Evolutionary conservation across 352 stramenopile species (phyloP), one percentile per base, ranked within the genome.

Genomic region (Globisporangium middletonii): DNA sequence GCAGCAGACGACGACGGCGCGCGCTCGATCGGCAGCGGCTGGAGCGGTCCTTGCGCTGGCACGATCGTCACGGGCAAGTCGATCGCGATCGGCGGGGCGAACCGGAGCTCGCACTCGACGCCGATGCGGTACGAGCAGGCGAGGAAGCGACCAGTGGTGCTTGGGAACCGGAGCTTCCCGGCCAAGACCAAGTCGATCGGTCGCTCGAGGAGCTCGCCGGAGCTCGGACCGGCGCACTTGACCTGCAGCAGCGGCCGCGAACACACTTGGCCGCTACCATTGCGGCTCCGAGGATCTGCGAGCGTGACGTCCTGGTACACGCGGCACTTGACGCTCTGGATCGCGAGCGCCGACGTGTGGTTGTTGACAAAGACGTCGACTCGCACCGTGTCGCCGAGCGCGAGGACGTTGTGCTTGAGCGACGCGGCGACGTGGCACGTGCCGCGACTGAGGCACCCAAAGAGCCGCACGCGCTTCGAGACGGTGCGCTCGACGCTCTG

Each of bases 351-450:
- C 13, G 68, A 75, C 11, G 81, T 88, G 60, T 88, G 75, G 62
- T 89, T 91, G 57, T 87, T 86, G 11, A 91, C 73, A 33, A 88
- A 87, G 56, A 78, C 83, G 50, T 88, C 71, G 41, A 91, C 69
- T 4, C 79, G 70, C 12, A 76, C 77, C 23, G 63, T 82, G 33
- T 91, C 81, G 18, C 73, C 73, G 1, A 86, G 64, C 2, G 54
- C 69, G 41, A 86, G 85, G 26, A 81, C 66, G 58, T 88, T 82
- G 46, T 78, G 79, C 57, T 73, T 64, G 65, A 91, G 87, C 18
- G 79, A 80, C 15, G 79, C 75, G 7, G 75, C 77, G 15, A 91
- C 59, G 53, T 86, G 71, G 44, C 75, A 87, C 28, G 68, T 85
- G 16, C 81, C 81, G 27, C 77, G 69, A 49, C 68, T 78, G 33